Evolutionary conservation across 2,329 filamentous ascomycete species (phyloP).

Genomic region (Davidsoniella virescens): DNA sequence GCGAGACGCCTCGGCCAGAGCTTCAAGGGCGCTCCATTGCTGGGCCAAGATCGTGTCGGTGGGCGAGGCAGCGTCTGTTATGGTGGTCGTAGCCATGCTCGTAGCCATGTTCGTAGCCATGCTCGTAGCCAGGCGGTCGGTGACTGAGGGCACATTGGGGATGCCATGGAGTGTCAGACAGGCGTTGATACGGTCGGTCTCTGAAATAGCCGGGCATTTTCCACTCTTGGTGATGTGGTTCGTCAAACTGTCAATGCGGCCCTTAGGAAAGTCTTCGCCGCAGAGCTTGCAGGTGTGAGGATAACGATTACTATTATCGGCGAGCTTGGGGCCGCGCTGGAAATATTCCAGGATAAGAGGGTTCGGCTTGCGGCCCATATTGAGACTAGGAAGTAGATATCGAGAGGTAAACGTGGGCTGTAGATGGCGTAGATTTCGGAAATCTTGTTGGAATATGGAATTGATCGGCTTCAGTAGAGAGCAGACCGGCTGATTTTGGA

Average conservation of each 20-base stretch:
- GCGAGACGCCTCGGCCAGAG: conserved; percentile 73
- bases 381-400: not conserved
- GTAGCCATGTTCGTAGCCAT: conserved; percentile 2
- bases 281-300: conserved; percentile 80
- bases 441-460: no score
- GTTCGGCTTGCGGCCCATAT: conserved; percentile 73
- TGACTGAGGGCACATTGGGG: conserved; percentile 24
- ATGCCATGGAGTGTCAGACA: conserved; percentile 58
- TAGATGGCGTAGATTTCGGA: no score
- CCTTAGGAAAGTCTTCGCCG: conserved; percentile 79
- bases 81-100: conserved; percentile 4
- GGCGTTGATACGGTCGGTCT: conserved; percentile 59
- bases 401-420: not conserved
- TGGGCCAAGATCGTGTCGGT: conserved; percentile 26
- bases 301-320: conserved; percentile 82
- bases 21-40: conserved; percentile 68
- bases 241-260: conserved; percentile 66
- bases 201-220: conserved; percentile 64
- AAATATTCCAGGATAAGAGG: conserved; percentile 79
- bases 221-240: conserved; percentile 56
- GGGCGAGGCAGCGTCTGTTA: conserved; percentile 12
- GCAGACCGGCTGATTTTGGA: no score
- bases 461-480: no score
- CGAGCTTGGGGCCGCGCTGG: conserved; percentile 68
- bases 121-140: conserved; percentile 4